phyloP scores from a whole-genome alignment of 805 yeast genomes.

The Starmerella apis region DNA sequence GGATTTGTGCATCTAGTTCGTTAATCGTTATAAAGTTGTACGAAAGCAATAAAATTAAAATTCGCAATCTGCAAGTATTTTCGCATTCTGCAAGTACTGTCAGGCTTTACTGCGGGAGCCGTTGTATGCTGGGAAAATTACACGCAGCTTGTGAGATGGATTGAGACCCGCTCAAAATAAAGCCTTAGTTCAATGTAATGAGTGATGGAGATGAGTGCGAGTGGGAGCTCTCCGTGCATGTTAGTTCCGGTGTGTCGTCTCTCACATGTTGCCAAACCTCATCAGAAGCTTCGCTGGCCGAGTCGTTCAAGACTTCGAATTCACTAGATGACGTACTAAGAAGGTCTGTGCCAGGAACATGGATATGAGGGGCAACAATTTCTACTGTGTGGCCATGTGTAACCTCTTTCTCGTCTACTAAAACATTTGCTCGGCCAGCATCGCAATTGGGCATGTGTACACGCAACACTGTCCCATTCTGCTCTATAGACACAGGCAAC shows the following conservation, averaged over 20 bases:
- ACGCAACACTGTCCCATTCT: slow-evolving; percentile 33
- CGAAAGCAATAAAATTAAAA: not conserved
- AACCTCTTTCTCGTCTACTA: slow-evolving; percentile 52
- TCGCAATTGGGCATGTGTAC: slow-evolving; percentile 69
- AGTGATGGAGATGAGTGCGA: slow-evolving; percentile 6
- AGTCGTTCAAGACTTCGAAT: not conserved
- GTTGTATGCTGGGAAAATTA: too few relatives aligned
- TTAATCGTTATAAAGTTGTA: slow-evolving; percentile 2
- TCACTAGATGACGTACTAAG: slow-evolving; percentile 1
- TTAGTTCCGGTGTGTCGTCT: not conserved
- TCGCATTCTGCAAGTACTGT: too few relatives aligned
- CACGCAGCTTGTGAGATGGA: too few relatives aligned
- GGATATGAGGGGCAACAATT: slow-evolving; percentile 5
- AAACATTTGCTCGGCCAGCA: slow-evolving; percentile 42
- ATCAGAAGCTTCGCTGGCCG: not conserved
- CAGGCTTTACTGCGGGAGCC: too few relatives aligned
- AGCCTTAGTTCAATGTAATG: not conserved
- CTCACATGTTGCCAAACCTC: slow-evolving; percentile 3
- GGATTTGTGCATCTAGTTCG: not conserved
- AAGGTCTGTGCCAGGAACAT: not conserved
- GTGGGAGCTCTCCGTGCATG: not conserved
- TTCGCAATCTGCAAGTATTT: too few relatives aligned
- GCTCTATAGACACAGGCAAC: slow-evolving; percentile 46
- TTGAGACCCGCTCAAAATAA: too few relatives aligned
- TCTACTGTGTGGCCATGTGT: slow-evolving; percentile 43